A percentile compares a stretch with the other conserved stretches of the same genome.
phyloP scores from a whole-genome alignment of 1,139 yeast species.

The Blastobotrys persicus region DNA sequence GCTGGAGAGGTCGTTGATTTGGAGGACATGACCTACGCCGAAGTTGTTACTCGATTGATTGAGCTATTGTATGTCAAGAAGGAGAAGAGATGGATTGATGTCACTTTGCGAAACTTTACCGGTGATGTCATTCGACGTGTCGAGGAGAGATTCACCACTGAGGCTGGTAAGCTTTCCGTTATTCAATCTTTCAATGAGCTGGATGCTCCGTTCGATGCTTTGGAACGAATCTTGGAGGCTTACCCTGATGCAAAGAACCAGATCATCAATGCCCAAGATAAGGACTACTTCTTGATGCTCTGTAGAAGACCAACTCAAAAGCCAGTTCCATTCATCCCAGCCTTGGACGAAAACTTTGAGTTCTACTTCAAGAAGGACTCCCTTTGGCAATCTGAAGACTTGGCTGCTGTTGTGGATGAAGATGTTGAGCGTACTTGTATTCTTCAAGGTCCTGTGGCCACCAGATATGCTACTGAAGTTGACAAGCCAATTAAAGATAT shows the following conservation, averaged over 20 bases:
- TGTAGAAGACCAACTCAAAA: constrained; percentile 85
- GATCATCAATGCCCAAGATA: constrained; percentile 91
- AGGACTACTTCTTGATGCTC: constrained; percentile 83
- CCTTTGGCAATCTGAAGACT: constrained; percentile 97
- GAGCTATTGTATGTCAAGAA: constrained; percentile 84
- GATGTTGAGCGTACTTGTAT: constrained; percentile 99
- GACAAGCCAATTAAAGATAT: constrained; percentile 92
- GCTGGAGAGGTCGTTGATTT: constrained; percentile 80
- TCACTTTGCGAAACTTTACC: constrained; percentile 77
- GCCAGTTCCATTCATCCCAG: constrained; percentile 98
- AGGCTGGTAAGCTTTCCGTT: constrained; percentile 51
- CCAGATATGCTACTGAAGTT: constrained; percentile 80
- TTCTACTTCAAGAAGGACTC: constrained; percentile 98
- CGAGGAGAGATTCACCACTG: constrained; percentile 87
- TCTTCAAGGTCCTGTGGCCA: constrained; percentile 98
- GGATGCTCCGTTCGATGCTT: constrained; percentile 59
- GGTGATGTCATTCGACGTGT: constrained; percentile 89
- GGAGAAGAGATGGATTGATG: constrained; percentile 85
- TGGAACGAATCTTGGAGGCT: constrained; percentile 58
- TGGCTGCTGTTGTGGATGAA: constrained; percentile 92
- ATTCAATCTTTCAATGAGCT: constrained; percentile 72
- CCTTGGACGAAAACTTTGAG: constrained; percentile 89
- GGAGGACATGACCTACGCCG: constrained; percentile 93
- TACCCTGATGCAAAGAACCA: constrained; percentile 77
- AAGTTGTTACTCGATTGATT: constrained; percentile 82